Base-by-base conservation (phyloP, 2,329 filamentous ascomycete species). In the Aspergillus latus region DNA sequence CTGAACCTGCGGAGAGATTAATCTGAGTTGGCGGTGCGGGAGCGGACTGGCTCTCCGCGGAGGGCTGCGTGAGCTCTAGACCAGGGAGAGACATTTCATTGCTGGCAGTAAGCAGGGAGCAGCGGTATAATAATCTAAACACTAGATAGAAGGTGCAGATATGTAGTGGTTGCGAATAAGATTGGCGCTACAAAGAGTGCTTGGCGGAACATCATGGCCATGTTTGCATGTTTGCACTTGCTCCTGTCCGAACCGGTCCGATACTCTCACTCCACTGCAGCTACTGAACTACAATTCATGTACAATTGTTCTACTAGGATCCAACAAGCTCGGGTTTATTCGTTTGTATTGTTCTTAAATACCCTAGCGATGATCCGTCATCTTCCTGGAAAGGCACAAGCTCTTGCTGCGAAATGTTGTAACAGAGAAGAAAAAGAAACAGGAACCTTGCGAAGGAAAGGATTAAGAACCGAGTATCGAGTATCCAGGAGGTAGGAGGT, bases 21-120 rank as follows among this genome's bases (percentile, higher is more conserved):
- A 83, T 78, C 49, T 80, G 71, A 36, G 72, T 72, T 29, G 74
- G 71, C 40, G 73, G 72, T 46, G 76, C 73, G 59, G 72, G 66
- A 37, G 67, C 69, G 58, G 66, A 66, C 30, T 65, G 62, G 51
- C 66, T 66, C 57, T 74, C 74, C 74, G 86, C 85, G 67, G 84
- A 78, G 59, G 81, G 78, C 59, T 84, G 82, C 52, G 87, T 84
- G 69, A 89, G 84, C 65, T 88, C 88, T 72, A 90, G 76, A 66
- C 88, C 88, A 64, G 88, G 88, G 70, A 90, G 88, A 65, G 87
- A 89, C 88, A 90, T 90, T 59, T 66, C 64, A 68, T 66, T 60
- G 40, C 62, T 60, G 34, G 16, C n/a, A 49, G 16, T 47, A 26
- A 21, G 32, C 30, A 47, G 42, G 21, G 44, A 28, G 37, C 10